Base-by-base conservation (phyloP, 371 early-diverging fungal genomes). In the Funneliformis caledonium region DNA sequence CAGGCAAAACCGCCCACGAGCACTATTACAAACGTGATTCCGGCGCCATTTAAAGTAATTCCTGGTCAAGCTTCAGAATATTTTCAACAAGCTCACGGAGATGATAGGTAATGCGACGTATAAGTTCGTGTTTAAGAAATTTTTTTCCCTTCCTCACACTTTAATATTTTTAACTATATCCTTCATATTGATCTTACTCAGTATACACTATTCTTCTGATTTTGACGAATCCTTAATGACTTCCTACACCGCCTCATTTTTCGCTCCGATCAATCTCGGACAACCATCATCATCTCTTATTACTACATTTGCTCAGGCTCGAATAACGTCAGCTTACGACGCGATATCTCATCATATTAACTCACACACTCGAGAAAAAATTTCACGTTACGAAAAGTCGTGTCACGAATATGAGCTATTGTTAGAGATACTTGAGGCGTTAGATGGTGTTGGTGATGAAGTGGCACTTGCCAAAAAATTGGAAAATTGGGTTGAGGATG, bases 61-160 rank as follows among this genome's bases (percentile, higher is more conserved):
- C 60, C 79, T 10, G 79, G 79, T 37, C 79, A 79, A 79, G 79
- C 52, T 22, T 79, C 79, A 50, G 79, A 79, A 42, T 79, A 79
- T 69, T 56, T 79, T 37, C 79, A 79, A 37, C 42, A 79, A 56
- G 37, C 50, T 7, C 60, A 33, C 42, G 56, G 26, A 42, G 70
- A 52, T 3, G 52, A 79, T 37, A 70, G 60, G 79, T 65, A 69
- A 0, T 16, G 16, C 0, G 65, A 50, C 11, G 1, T 16, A 42
- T 67, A 48, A 59, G 52, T 60, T 76, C 4, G 7, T 5, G 19
- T 56, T 56, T 47, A 6, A 52, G 14, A 16, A 8, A 1, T 5
- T 26, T 10, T 0, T 16, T 48, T 19, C 74, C 10, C 59, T 11
- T 52, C 14, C 62, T 33, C n/a, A 45, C 16, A 43, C 3, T 16